Conservation (phyloP, 805 yeast species). For the Kuraishia borneana region DNA sequence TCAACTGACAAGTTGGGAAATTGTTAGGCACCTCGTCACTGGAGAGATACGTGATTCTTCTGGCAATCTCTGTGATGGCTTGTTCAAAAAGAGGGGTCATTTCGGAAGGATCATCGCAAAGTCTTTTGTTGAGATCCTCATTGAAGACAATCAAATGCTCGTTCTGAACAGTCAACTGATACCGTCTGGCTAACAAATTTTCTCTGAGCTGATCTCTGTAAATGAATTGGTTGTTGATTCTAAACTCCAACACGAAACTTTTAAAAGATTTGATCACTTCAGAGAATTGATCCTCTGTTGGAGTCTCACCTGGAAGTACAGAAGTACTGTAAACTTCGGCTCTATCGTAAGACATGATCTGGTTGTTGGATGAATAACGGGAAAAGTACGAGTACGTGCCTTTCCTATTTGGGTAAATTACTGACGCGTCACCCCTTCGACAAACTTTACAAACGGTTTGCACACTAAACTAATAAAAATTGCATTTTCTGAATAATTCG, state of each 20-base stretch:
- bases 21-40: constrained; percentile 36
- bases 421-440: no score
- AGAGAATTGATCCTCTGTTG: constrained; percentile 48
- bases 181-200: constrained; percentile 68
- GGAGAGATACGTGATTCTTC: constrained; percentile 46
- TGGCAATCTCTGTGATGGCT: constrained; percentile 80
- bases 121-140: constrained; percentile 77
- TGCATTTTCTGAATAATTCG: no score
- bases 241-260: constrained; percentile 73
- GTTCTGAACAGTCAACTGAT: constrained; percentile 60
- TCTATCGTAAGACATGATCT: constrained; percentile 59
- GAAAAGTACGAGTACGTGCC: no score
- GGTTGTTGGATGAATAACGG: background rate
- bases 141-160: constrained; percentile 82
- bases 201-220: constrained; percentile 89
- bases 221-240: constrained; percentile 70
- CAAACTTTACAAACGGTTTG: no score
- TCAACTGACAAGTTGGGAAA: constrained; percentile 79
- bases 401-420: no score
- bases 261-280: constrained; percentile 72
- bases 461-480: no score
- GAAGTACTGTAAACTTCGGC: constrained; percentile 66
- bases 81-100: constrained; percentile 78
- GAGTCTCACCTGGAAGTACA: constrained; percentile 77
- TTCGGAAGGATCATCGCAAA: constrained; percentile 80